Evolutionary conservation across 2,329 filamentous ascomycete species (phyloP).

Genomic region (Trichocomaceae sp.): DNA sequence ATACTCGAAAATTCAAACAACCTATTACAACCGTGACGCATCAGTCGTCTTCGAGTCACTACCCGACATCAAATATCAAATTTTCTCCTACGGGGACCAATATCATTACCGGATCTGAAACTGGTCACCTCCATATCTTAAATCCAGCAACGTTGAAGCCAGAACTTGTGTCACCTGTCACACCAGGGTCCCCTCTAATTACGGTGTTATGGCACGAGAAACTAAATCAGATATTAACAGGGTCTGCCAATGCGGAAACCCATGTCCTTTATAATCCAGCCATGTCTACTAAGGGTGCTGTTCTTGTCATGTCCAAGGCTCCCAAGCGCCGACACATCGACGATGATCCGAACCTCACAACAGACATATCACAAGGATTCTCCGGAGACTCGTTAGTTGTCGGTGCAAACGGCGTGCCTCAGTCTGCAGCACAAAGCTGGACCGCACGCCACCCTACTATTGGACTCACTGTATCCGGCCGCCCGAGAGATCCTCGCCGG

Average conservation of each 20-base stretch:
- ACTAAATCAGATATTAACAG: constrained; percentile 92
- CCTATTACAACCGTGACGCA: constrained; percentile 76
- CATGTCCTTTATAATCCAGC: constrained; percentile 85
- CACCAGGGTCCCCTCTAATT: constrained; percentile 73
- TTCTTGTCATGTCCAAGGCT: constrained; percentile 83
- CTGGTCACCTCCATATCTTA: constrained; percentile 82
- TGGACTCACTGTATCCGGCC: constrained; percentile 71
- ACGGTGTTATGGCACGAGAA: constrained; percentile 86
- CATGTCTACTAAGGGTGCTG: constrained; percentile 73
- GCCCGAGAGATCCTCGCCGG: constrained; percentile 68
- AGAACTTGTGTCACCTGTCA: constrained; percentile 83
- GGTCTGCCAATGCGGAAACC: constrained; percentile 82
- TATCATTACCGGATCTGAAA: constrained; percentile 81
- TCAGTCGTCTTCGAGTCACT: constrained; percentile 74
- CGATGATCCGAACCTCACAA: constrained; percentile 81
- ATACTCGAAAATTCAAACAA: constrained; percentile 88
- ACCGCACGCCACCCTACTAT: constrained; percentile 59
- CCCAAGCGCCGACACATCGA: constrained; percentile 94
- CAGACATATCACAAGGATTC: constrained; percentile 71
- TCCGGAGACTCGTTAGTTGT: constrained; percentile 76
- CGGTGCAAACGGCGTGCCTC: constrained; percentile 63
- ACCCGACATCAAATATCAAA: constrained; percentile 75
- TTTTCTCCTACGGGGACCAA: constrained; percentile 80
- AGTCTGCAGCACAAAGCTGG: constrained; percentile 61
- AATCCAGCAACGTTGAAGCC: constrained; percentile 84